Base-by-base conservation (phyloP, 192 early-diverging fungal genomes). In the Backusella mclennaniae region DNA sequence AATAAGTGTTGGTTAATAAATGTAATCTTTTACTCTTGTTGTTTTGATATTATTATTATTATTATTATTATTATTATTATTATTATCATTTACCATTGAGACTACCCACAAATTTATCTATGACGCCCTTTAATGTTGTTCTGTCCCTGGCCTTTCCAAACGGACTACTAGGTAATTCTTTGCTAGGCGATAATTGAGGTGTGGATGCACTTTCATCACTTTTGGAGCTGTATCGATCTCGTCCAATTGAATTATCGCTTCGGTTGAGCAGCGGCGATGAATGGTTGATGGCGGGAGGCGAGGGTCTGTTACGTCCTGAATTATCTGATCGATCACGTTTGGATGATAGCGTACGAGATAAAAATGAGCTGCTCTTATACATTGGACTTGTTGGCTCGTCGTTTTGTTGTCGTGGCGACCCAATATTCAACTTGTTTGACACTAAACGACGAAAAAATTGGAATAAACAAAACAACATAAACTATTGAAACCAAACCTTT, bases 101-200 rank as follows among this genome's bases (percentile, higher is more conserved):
- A 41, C 82, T 80, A 21, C 77, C 86, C 59, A 86, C 87, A 66
- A 90, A 78, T 53, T 84, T 87, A 66, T 82, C 85, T 35, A 89
- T 84, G 11, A 87, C 88, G 21, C 83, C 88, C 69, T 90, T 90
- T 66, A 90, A 84, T 0, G 89, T 85, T 19, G 71, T 75, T 21
- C 75, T 81, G 79, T 78, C 87, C 42, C 73, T 82, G 23, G 63
- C 52, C 66, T 69, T 79, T 29, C 56, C 56, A 63, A 63, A 63
- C 4, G 56, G 56, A 4, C 56, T 63, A 29, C 23, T 63, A 2
- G 53, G 29, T 4, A 56, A 21, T n/a, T 76, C 75, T 70, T 76
- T 76, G 5, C 53, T 33, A 11, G 69, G 68, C n/a, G 68, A 71
- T 67, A 42, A 53, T 52, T 17, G 66, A 29, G 26, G 36, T 26